Evolutionary conservation across 441 rosid species (phyloP), one percentile per base, ranked within the genome.

Genomic region (Aleurites moluccanus): DNA sequence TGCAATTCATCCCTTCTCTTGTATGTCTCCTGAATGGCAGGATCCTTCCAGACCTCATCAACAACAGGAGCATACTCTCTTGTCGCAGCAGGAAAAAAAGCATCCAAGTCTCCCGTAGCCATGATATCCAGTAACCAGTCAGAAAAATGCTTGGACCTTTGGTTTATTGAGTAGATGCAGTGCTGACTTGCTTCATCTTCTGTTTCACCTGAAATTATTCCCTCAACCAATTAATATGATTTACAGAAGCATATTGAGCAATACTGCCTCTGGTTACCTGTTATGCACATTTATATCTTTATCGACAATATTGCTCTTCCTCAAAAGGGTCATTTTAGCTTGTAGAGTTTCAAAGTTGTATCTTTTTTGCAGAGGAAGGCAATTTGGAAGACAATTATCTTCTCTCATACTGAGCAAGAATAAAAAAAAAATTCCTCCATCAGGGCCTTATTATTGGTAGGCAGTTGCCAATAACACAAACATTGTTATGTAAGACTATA

Each of bases 61-160:
- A 94, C 97, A 74, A 94, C 80, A 0, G 97, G 98, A 79, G 97
- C 97, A 72, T 94, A 94, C 76, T 94, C 97, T 0, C 98, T 94
- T 11, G 98, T 92, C 67, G 98, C 98, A 5, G 98, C 97, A 30
- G 98, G 98, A 76, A 94, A 94, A 83, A 92, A 92, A 3, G 95
- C 94, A 79, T 94, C 97, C 72, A 94, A 85, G 74, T 92, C 96
- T 47, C 98, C 98, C 0, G 94, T 91, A 64, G 97, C 97, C 83
- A 94, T 90, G 64, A 92, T 91, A 66, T 94, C 93, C 66, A 94
- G 88, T 75, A 94, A 88, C 98, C 98, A 94, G 81, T 94, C 97
- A 53, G 98, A 92, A 68, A 92, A 94, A 84, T 92, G 95, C 84
- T 92, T 92, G 78, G 87, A 83, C 87, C 90, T 88, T 33, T 90